Evolutionary conservation across 257 asterid genomes (phyloP).

Genomic region (Rhazya stricta): DNA sequence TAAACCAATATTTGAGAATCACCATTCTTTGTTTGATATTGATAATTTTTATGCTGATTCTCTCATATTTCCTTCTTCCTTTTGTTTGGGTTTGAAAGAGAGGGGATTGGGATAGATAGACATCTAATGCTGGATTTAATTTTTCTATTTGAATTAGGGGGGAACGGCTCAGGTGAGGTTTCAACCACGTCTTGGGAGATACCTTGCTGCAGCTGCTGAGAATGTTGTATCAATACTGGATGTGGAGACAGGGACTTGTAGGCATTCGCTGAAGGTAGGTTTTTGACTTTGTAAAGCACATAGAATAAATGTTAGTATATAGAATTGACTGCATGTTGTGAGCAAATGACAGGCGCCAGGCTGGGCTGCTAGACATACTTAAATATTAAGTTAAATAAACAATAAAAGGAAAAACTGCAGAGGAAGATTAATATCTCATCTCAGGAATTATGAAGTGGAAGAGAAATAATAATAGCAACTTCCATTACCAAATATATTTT

Average conservation of each 20-base stretch:
- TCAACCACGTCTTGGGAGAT: slow-evolving; percentile 87
- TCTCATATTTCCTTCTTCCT: too few relatives aligned
- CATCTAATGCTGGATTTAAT: not conserved
- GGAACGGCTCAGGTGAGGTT: slow-evolving; percentile 86
- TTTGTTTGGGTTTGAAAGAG: too few relatives aligned
- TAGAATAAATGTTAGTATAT: not conserved
- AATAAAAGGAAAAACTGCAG: not conserved
- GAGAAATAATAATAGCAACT: not conserved
- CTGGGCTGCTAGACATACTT: not conserved
- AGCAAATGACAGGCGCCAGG: not conserved
- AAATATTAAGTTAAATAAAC: not conserved
- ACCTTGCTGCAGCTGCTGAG: slow-evolving; percentile 94
- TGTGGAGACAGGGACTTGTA: slow-evolving; percentile 69
- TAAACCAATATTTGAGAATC: slow-evolving; percentile 6
- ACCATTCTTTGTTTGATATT: not conserved
- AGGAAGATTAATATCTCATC: too few relatives aligned
- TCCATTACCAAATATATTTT: too few relatives aligned
- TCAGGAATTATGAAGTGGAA: not conserved
- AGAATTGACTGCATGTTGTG: not conserved
- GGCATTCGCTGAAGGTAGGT: slow-evolving; percentile 73
- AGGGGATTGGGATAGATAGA: too few relatives aligned
- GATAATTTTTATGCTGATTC: not conserved
- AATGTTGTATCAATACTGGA: slow-evolving; percentile 82
- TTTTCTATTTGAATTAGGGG: slow-evolving; percentile 51
- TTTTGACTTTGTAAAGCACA: not conserved